phyloP scores from a whole-genome alignment of 2,329 filamentous ascomycete genomes.

The Zarea fungicola region DNA sequence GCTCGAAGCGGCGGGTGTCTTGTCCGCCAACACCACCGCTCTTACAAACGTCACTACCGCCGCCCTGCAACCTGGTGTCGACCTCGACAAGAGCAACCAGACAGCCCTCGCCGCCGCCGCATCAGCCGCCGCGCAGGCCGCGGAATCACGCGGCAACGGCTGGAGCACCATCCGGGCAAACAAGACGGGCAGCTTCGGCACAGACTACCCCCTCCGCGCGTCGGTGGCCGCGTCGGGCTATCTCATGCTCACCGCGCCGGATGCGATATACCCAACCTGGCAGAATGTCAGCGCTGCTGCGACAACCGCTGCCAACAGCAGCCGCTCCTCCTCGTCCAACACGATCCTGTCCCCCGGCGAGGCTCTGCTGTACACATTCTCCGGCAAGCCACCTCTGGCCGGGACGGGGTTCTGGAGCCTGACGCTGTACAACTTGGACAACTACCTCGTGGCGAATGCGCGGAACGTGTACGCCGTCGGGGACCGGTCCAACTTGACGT shows the following conservation, averaged over 20 bases:
- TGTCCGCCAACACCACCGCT: slow-evolving; percentile 1
- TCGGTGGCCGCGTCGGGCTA: slow-evolving; percentile 8
- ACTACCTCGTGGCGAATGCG: slow-evolving; percentile 22
- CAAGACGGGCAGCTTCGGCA: slow-evolving; percentile 6
- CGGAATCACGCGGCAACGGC: slow-evolving; percentile 1
- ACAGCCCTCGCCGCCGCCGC: slow-evolving; percentile 5
- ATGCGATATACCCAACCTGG: slow-evolving; percentile 15
- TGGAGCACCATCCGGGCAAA: slow-evolving; percentile 10
- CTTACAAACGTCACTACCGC: no score
- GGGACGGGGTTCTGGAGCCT: slow-evolving; percentile 23
- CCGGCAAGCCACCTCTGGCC: slow-evolving; percentile 11
- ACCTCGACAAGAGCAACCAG: slow-evolving; percentile 8
- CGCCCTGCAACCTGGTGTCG: not conserved
- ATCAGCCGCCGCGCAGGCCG: slow-evolving; percentile 8
- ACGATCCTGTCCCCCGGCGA: not conserved
- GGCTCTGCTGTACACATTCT: slow-evolving; percentile 14
- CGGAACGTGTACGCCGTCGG: slow-evolving; percentile 21
- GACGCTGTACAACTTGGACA: slow-evolving; percentile 20
- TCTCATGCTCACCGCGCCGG: slow-evolving; percentile 13
- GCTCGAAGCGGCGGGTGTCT: slow-evolving; percentile 11
- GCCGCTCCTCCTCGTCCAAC: not conserved
- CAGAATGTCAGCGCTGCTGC: not conserved
- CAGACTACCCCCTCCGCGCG: slow-evolving; percentile 5
- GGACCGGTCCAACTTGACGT: slow-evolving; percentile 22
- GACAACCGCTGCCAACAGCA: not conserved